A percentile compares a stretch with the other conserved stretches of the same genome.
These are phyloP conservation scores for Aspergillus ibericus DNA, from an alignment of 2,329 filamentous ascomycete species.

Conservation along the genomic window DNA sequence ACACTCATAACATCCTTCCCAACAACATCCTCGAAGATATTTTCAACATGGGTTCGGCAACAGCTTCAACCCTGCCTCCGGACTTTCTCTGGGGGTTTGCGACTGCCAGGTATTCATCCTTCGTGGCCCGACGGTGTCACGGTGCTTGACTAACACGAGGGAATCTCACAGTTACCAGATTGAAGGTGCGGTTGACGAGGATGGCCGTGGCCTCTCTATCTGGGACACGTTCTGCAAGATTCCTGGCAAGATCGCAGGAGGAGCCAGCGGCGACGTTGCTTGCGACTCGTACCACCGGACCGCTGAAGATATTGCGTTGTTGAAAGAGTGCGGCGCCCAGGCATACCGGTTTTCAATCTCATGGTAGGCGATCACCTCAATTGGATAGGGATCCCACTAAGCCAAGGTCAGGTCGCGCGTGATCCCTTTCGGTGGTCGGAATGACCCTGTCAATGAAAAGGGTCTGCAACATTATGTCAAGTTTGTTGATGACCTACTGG, in stretches of 20 bases:
- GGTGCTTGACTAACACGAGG: too few relatives aligned
- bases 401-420: conserved; percentile 59
- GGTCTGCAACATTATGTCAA: conserved; percentile 76
- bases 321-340: conserved; percentile 71
- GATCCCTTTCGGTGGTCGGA: conserved; percentile 79
- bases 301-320: conserved; percentile 71
- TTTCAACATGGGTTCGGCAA: conserved; percentile 30
- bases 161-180: conserved; percentile 72
- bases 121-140: too few relatives aligned
- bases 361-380: conserved; percentile 47
- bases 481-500: conserved; percentile 75
- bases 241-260: conserved; percentile 79
- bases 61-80: conserved; percentile 52
- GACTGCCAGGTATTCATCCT: conserved; percentile 62
- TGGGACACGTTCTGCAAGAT: conserved; percentile 87
- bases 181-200: conserved; percentile 71
- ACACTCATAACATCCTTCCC: background rate
- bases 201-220: conserved; percentile 78
- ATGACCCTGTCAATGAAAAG: conserved; percentile 76
- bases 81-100: conserved; percentile 81
- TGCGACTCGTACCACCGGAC: conserved; percentile 87
- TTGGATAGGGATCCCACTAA: background rate
- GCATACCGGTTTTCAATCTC: conserved; percentile 83
- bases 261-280: conserved; percentile 70
- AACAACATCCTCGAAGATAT: too few relatives aligned